Percentiles rank a stretch among this genome's conserved stretches.
Conservation (phyloP, 83 land plant genomes). For the Picea engelmannii region DNA sequence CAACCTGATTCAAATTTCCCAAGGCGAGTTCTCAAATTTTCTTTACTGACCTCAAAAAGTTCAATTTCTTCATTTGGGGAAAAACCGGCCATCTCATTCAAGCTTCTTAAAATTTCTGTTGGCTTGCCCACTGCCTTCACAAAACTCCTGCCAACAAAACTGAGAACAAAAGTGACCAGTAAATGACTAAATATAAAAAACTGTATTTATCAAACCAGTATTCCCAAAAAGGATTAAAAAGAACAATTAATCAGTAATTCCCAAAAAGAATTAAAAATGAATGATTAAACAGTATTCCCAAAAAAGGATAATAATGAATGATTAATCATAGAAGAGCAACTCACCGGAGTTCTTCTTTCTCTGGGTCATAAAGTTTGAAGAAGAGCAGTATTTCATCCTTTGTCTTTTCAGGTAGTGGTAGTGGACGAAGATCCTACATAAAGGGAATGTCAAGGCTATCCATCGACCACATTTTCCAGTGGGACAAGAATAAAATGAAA, state of each 20-base stretch:
- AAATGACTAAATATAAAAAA: background rate
- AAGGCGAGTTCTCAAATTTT: background rate
- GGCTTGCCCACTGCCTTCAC: conserved; percentile 85
- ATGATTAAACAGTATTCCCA: background rate
- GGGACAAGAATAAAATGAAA: background rate
- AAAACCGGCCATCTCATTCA: conserved; percentile 96
- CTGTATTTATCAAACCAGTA: too few species aligned
- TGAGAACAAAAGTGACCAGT: conserved; percentile 23
- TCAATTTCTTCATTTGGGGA: conserved; percentile 81
- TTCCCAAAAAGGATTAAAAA: too few species aligned
- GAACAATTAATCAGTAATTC: too few species aligned
- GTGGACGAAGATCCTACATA: conserved; percentile 67
- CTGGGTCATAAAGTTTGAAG: conserved; percentile 96
- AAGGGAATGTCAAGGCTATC: background rate
- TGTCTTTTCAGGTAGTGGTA: conserved; percentile 74
- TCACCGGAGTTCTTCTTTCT: conserved; percentile 88
- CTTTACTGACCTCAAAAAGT: conserved; percentile 75
- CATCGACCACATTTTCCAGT: background rate
- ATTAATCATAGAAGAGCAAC: background rate
- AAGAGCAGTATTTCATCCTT: conserved; percentile 92
- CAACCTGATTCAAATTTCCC: background rate
- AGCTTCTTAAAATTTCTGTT: conserved; percentile 65
- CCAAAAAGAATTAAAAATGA: too few species aligned
- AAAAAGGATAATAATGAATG: background rate
- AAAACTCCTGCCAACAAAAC: conserved; percentile 90